These are phyloP conservation scores for Metschnikowia noctiluminum DNA, from an alignment of 805 yeast genomes.

Conservation along the genomic window DNA sequence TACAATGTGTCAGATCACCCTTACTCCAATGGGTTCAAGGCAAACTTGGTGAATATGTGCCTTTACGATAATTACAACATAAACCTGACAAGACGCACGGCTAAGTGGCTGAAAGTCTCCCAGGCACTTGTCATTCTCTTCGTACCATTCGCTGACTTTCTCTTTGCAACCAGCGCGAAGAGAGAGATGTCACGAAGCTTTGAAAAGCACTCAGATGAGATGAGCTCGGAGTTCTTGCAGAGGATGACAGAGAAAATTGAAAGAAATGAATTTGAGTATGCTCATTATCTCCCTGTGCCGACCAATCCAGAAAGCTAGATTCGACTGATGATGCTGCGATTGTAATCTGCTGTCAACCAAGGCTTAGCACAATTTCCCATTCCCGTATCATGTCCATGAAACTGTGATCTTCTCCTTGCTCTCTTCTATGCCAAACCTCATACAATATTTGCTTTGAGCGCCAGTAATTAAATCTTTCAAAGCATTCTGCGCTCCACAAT, in stretches of 20 bases:
- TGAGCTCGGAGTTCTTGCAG: slow-evolving; percentile 12
- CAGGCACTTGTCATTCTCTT: slow-evolving; percentile 1
- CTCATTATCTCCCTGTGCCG: slow-evolving; percentile 6
- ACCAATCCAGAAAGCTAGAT: not conserved
- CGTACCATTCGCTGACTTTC: slow-evolving; percentile 14
- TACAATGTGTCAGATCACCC: slow-evolving; percentile 30
- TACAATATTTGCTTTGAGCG: slow-evolving; percentile 50
- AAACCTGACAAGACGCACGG: slow-evolving; percentile 2
- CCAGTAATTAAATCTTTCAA: slow-evolving; percentile 43
- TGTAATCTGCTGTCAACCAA: slow-evolving; percentile 21
- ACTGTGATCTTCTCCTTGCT: slow-evolving; percentile 34
- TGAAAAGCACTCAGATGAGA: slow-evolving; percentile 10
- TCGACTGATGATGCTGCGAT: not conserved
- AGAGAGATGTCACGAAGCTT: not conserved
- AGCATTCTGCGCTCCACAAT: slow-evolving; percentile 29
- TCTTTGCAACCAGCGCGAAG: not conserved
- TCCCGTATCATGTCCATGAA: slow-evolving; percentile 55
- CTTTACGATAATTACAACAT: slow-evolving; percentile 11
- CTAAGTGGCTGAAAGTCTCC: not conserved
- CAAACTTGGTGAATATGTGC: slow-evolving; percentile 36
- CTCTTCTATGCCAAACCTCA: slow-evolving; percentile 49
- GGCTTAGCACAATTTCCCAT: slow-evolving; percentile 46
- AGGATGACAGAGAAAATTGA: slow-evolving; percentile 4
- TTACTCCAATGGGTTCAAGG: slow-evolving; percentile 34
- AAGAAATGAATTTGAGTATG: slow-evolving; percentile 6